Evolutionary conservation across 208 protist genomes (phyloP).

Genomic region (Crithidia expoeki): DNA sequence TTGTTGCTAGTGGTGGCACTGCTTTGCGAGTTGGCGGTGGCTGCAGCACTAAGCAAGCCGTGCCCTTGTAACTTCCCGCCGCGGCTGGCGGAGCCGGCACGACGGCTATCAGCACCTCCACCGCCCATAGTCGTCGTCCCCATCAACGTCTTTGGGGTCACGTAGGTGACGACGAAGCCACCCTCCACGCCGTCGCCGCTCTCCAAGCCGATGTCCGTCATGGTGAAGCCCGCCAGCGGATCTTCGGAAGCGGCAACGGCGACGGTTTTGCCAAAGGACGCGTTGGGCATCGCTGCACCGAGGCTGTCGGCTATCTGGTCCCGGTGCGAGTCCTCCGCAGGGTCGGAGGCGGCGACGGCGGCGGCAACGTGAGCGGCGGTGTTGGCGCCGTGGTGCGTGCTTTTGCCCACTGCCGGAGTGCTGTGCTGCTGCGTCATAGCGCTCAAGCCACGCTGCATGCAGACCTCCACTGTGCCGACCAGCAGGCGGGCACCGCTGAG

Average conservation of each 20-base stretch:
- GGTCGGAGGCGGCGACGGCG: conserved; percentile 3
- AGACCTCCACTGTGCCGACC: conserved; percentile 45
- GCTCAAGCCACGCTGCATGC: conserved; percentile 21
- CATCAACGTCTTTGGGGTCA: conserved; percentile 34
- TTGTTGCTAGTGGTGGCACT: background rate
- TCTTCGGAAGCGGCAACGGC: conserved; percentile 5
- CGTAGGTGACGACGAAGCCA: conserved; percentile 23
- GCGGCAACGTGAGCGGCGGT: background rate
- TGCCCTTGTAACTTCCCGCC: conserved; percentile 3
- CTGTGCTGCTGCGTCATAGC: conserved; percentile 5
- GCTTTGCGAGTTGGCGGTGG: background rate
- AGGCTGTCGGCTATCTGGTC: background rate
- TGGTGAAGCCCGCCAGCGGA: conserved; percentile 16
- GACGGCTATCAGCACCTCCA: conserved; percentile 1
- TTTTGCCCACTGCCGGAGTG: background rate
- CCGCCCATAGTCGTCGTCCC: background rate
- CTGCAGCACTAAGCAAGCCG: background rate
- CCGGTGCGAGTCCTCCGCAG: conserved; percentile 3
- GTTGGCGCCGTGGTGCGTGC: conserved; percentile 13
- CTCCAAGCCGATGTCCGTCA: conserved; percentile 32
- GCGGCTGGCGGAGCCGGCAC: conserved; percentile 22
- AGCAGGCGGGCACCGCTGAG: conserved; percentile 73
- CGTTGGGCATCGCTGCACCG: background rate
- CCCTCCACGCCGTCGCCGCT: conserved; percentile 17
- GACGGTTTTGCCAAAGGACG: background rate